Base-by-base conservation (phyloP, 371 early-diverging fungal genomes). In the Paramicrosporidium saccamoebae region DNA sequence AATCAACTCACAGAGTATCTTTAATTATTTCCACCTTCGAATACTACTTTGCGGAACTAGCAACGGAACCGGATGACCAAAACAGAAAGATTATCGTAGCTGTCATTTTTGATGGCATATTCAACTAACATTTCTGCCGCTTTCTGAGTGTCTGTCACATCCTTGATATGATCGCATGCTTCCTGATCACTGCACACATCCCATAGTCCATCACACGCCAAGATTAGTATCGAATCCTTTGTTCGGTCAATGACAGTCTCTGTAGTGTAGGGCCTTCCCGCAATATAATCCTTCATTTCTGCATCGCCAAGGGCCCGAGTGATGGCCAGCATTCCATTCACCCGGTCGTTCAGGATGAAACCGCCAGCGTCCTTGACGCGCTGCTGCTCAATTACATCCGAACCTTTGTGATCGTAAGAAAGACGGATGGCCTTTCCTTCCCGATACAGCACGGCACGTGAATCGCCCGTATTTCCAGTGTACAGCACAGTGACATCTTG, bases 151-250 rank as follows among this genome's bases (percentile, higher is more conserved):
- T 74, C 68, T 14, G 35, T 14, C 10, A 59, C 50, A 18, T 61
- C 60, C 37, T 53, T 48, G 27, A 82, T 48, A 27, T 81, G 42
- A 35, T 88, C 73, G n/a, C 75, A 62, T 3, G 88, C 90, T 27
- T 68, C 60, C 41, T 90, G 75, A 41, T 90, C 90, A 5, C 63
- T 52, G 41, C 82, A 81, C n/a, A 88, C 92, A 48, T 92, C 94
- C 94, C 94, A 90, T 16, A 92, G 40, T 71, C 94, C 94, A 46
- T 92, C 94, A 42, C 94, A 92, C 12, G 94, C 94, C 19, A 92
- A 39, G 31, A 92, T 74, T 26, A 92, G 44, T 32, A 72, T 56
- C 5, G 57, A 49, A 39, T 84, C 82, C 7, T 50, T 38, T 8
- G 50, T 40, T 1, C n/a, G n/a, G n/a, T 42, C 39, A 11, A 90